Evolutionary conservation across 2,329 filamentous ascomycete genomes (phyloP).

Genomic region (Colletotrichum tabaci): DNA sequence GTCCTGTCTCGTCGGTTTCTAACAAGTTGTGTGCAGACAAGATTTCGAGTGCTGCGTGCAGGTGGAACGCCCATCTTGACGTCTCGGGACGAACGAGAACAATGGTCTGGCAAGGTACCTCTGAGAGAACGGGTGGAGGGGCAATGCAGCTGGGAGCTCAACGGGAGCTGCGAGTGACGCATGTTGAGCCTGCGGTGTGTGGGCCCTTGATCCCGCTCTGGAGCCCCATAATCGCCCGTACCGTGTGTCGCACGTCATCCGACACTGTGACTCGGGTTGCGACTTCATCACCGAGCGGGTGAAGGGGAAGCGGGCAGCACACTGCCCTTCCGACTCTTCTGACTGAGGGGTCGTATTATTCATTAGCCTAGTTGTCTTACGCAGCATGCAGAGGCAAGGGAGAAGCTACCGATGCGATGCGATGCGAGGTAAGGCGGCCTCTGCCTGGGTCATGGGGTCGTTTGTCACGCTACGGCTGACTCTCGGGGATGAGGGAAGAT

Average conservation of each 20-base stretch:
- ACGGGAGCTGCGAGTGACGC: constrained; percentile 9
- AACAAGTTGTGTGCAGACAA: not conserved
- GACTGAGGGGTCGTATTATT: not conserved
- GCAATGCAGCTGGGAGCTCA: not conserved
- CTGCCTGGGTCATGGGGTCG: too few species aligned
- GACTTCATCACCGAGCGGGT: constrained; percentile 19
- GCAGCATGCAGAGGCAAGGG: constrained; percentile 1
- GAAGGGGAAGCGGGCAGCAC: not conserved
- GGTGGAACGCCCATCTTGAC: not conserved
- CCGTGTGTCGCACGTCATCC: constrained; percentile 21
- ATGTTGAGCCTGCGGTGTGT: not conserved
- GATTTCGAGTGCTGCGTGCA: constrained; percentile 2
- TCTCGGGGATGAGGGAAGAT: not conserved
- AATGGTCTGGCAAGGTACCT: not conserved
- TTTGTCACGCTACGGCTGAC: not conserved
- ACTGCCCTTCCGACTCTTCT: not conserved
- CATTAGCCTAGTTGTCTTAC: not conserved
- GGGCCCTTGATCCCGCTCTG: not conserved
- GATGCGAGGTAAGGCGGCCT: not conserved
- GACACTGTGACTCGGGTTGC: constrained; percentile 33
- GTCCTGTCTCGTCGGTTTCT: not conserved
- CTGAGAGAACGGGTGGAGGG: not conserved
- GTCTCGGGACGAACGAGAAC: not conserved
- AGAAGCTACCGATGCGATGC: not conserved
- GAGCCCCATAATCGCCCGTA: constrained; percentile 29